Evolutionary conservation across 1,284 basidiomycete species (phyloP).

Genomic region (Ustilago loliicola): DNA sequence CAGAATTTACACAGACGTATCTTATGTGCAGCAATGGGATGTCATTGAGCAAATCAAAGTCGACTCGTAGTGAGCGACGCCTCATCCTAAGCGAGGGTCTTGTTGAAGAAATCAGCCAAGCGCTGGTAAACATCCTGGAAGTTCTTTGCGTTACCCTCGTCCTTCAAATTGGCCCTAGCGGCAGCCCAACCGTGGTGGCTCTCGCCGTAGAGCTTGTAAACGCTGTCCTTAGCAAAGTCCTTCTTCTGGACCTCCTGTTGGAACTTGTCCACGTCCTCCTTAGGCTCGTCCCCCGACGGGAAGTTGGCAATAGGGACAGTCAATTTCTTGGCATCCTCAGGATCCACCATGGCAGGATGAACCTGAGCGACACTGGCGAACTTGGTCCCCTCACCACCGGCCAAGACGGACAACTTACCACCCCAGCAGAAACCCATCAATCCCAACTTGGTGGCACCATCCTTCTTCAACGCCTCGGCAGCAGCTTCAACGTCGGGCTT

Average conservation of each 20-base stretch:
- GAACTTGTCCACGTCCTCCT: slow-evolving; percentile 74
- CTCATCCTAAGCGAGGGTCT: slow-evolving; percentile 34
- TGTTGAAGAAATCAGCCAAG: slow-evolving; percentile 56
- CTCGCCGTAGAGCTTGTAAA: slow-evolving; percentile 75
- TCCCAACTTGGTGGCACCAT: slow-evolving; percentile 74
- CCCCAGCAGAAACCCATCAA: slow-evolving; percentile 73
- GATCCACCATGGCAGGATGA: slow-evolving; percentile 74
- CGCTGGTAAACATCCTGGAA: slow-evolving; percentile 77
- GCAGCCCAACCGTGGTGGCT: slow-evolving; percentile 78
- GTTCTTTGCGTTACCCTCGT: slow-evolving; percentile 78
- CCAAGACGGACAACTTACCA: slow-evolving; percentile 54
- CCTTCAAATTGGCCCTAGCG: slow-evolving; percentile 77
- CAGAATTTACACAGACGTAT: neutral
- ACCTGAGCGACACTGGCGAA: slow-evolving; percentile 58
- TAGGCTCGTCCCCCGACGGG: slow-evolving; percentile 77
- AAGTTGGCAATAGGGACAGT: slow-evolving; percentile 77
- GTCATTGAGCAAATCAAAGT: neutral
- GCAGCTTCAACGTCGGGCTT: slow-evolving; percentile 74
- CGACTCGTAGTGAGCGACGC: neutral
- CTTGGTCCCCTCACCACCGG: slow-evolving; percentile 50
- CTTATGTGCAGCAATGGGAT: neutral
- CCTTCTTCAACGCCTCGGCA: slow-evolving; percentile 73
- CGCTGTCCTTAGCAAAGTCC: slow-evolving; percentile 74
- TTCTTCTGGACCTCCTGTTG: slow-evolving; percentile 71
- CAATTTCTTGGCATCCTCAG: slow-evolving; percentile 74